phyloP scores from a whole-genome alignment of 2,329 filamentous ascomycete genomes.

The Aspergillus tanneri region DNA sequence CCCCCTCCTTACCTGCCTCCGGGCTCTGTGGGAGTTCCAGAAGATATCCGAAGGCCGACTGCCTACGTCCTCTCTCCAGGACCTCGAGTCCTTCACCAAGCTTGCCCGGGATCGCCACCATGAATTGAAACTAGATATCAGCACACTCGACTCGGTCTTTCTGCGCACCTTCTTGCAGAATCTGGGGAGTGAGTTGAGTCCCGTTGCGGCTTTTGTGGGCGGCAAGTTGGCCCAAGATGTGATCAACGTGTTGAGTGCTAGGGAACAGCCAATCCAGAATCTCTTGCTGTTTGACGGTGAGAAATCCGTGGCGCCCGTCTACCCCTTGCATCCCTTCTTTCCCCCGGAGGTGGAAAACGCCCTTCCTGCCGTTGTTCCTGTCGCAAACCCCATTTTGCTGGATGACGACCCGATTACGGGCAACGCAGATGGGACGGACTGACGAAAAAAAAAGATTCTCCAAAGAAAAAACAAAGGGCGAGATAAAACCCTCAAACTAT shows the following conservation, averaged over 20 bases:
- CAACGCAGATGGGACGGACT: not conserved
- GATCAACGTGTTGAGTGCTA: constrained; percentile 88
- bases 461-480: too few relatives aligned
- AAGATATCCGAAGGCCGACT: constrained; percentile 55
- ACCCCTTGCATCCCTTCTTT: constrained; percentile 72
- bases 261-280: constrained; percentile 95
- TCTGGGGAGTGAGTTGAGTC: constrained; percentile 76
- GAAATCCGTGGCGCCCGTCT: constrained; percentile 72
- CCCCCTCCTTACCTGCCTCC: constrained; percentile 78
- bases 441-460: not conserved
- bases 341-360: constrained; percentile 30
- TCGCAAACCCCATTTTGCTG: constrained; percentile 27
- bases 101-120: constrained; percentile 76
- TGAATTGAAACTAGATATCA: constrained; percentile 66
- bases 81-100: constrained; percentile 73
- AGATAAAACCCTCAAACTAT: too few relatives aligned
- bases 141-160: constrained; percentile 68
- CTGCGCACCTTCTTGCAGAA: constrained; percentile 84
- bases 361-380: constrained; percentile 30
- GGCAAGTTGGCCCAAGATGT: constrained; percentile 92
- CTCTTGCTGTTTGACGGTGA: constrained; percentile 89
- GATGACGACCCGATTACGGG: constrained; percentile 13
- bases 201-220: constrained; percentile 84
- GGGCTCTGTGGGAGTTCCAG: constrained; percentile 87
- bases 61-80: constrained; percentile 58